phyloP scores from a whole-genome alignment of 345 rosid species.

The Eucalyptus curtisii region DNA sequence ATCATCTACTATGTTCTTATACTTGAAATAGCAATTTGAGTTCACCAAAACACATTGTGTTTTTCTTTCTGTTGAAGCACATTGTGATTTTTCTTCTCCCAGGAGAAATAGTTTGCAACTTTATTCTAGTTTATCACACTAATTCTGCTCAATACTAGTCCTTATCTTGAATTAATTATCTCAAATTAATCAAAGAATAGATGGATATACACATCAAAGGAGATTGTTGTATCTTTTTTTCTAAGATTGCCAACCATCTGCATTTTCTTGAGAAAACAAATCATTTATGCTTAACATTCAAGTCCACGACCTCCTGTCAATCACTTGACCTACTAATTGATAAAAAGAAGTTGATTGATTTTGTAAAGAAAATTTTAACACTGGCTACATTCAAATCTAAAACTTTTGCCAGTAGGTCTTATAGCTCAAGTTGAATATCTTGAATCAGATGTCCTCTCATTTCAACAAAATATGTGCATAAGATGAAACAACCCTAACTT shows the following conservation, averaged over 20 bases:
- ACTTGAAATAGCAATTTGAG: not conserved
- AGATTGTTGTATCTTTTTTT: not conserved
- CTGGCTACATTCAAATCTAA: not conserved
- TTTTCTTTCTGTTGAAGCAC: not conserved
- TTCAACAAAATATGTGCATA: not conserved
- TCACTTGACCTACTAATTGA: not conserved
- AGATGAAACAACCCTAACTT: not conserved
- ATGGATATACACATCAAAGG: not conserved
- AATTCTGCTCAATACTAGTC: not conserved
- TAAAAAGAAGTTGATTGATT: not conserved
- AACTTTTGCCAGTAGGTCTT: not conserved
- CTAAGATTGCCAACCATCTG: not conserved
- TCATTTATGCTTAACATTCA: not conserved
- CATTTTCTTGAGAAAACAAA: not conserved
- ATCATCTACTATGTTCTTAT: not conserved
- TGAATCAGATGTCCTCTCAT: not conserved
- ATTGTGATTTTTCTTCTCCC: not conserved
- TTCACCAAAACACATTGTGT: not conserved
- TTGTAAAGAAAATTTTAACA: not conserved
- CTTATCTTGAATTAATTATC: not conserved
- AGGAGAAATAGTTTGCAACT: not conserved
- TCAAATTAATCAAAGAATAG: not conserved
- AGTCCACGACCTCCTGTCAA: not conserved
- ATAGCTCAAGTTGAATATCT: not conserved
- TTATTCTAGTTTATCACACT: not conserved